These are phyloP conservation scores for Thymus quinquecostatus DNA, from an alignment of 257 asterid species.

Conservation along the genomic window DNA sequence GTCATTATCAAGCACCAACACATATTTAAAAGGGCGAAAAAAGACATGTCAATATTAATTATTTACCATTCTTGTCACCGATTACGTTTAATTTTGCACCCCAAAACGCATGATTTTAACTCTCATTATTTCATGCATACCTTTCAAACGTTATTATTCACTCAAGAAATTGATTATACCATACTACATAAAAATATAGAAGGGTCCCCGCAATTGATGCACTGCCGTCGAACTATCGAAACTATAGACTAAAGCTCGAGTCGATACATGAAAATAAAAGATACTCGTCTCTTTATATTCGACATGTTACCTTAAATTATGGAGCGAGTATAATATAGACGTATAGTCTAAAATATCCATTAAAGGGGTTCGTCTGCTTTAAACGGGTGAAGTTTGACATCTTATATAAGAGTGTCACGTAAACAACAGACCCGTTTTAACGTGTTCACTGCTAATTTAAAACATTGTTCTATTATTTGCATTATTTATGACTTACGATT, in stretches of 20 bases:
- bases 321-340: no score
- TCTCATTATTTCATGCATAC: neutral
- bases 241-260: neutral
- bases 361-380: no score
- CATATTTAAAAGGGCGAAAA: neutral
- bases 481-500: no score
- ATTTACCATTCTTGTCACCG: neutral
- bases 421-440: no score
- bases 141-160: neutral
- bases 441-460: no score
- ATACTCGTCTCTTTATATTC: no score
- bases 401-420: no score
- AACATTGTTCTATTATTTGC: no score
- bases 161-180: neutral
- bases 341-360: no score
- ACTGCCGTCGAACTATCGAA: neutral
- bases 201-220: neutral
- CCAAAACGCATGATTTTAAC: neutral
- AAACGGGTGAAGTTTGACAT: no score
- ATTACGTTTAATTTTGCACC: neutral
- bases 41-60: neutral
- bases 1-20: neutral
- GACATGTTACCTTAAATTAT: no score
- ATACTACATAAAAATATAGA: neutral
- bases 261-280: neutral